These are phyloP conservation scores for Schwanniomyces pseudopolymorphus DNA, from an alignment of 805 yeast species.

Conservation along the genomic window DNA sequence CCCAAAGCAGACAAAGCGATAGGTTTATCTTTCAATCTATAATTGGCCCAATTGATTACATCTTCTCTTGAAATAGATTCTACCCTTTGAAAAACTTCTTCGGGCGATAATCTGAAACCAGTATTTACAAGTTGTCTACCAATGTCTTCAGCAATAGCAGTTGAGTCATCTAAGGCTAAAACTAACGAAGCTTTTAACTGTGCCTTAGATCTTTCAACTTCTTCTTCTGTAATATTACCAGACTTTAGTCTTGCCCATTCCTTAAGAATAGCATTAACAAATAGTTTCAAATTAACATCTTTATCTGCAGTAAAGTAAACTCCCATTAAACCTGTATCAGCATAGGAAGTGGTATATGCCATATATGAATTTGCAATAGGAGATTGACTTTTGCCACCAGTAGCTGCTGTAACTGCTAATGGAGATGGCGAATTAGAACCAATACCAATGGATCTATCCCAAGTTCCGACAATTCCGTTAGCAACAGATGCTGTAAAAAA, in stretches of 20 bases:
- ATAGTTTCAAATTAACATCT: conserved; percentile 59
- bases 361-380: conserved; percentile 90
- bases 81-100: conserved; percentile 71
- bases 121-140: conserved; percentile 97
- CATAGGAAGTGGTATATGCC: conserved; percentile 96
- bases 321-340: conserved; percentile 98
- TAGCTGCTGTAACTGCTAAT: conserved; percentile 65
- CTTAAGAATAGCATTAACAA: conserved; percentile 70
- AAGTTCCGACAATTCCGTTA: conserved; percentile 94
- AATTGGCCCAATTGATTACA: conserved; percentile 85
- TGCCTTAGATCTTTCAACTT: conserved; percentile 91
- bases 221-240: conserved; percentile 77
- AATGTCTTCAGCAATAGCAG: conserved; percentile 95
- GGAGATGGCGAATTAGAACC: conserved; percentile 86
- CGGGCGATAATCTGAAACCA: conserved; percentile 73
- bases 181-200: conserved; percentile 91
- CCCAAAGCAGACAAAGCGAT: conserved; percentile 93
- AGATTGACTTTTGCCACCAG: conserved; percentile 53
- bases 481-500: conserved; percentile 94
- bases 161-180: conserved; percentile 88
- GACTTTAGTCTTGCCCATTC: conserved; percentile 88
- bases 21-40: conserved; percentile 72
- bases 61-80: conserved; percentile 76
- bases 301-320: conserved; percentile 86
- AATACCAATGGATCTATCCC: conserved; percentile 91